Evolutionary conservation across 2,329 filamentous ascomycete species (phyloP), one percentile per base, ranked within the genome.

Genomic region (Bretziella fagacearum): DNA sequence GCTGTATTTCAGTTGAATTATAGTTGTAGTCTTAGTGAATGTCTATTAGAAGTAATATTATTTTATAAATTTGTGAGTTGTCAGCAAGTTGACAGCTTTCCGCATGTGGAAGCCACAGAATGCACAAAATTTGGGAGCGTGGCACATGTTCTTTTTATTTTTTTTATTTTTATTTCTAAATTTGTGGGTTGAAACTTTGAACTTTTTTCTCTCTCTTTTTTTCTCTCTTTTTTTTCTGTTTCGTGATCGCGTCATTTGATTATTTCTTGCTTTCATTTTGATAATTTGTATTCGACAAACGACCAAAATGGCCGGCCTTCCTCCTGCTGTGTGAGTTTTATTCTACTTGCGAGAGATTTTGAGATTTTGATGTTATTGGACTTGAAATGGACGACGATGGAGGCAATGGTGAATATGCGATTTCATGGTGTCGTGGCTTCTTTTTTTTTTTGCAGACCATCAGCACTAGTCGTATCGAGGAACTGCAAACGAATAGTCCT

Each of bases 291-390:
- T 36, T 18, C 42, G 15, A 18, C 6, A 5, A 29, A 46, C 42
- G 22, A 15, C 27, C 33, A 51, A 51, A 52, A 53, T 53, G 52
- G 52, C 52, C 22, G 45, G 45, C 15, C 44, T 53, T 44, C 52
- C 52, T 35, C 52, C 52, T 33, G 52, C 52, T 51, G 52, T 52
- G 52, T 53, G 48, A 51, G 52, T 52, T 20, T 39, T 36, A 20
- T 23, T 25, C 25, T 11, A 23, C 4, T 18, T 4, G n/a, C 10
- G 6, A 4, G 13, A 6, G 30, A 10, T 10, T 39, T 18, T 17
- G n/a, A 10, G 23, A 22, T 13, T 17, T 43, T 43, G 40, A 2
- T 17, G 13, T 20, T 27, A 17, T 18, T 22, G 17, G 36, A 15
- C 6, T 13, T 22, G 5, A 25, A 22, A 22, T 23, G 22, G 20